Conservation (phyloP, 495 filamentous ascomycete species). For the Hypoxylon fuscum region DNA sequence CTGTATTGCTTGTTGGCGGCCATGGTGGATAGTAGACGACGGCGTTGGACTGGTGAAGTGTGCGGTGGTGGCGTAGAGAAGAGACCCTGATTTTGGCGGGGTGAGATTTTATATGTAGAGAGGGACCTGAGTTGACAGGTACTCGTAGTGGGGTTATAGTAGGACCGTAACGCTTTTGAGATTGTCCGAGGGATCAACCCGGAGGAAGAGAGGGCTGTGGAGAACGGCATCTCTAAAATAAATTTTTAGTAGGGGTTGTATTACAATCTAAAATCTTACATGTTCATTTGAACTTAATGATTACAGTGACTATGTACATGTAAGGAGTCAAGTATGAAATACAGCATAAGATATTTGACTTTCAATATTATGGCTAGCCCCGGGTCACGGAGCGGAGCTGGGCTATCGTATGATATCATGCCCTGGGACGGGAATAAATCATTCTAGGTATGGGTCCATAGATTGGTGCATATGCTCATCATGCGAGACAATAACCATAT, state of each 20-base stretch:
- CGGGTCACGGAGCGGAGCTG: slow-evolving; percentile 10
- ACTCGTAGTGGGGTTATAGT: slow-evolving; percentile 33
- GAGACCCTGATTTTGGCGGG: slow-evolving; percentile 35
- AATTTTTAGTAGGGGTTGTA: background rate
- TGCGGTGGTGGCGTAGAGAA: slow-evolving; percentile 19
- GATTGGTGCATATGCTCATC: too few relatives aligned
- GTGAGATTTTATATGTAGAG: slow-evolving; percentile 38
- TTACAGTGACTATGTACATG: too few relatives aligned
- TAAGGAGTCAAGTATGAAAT: too few relatives aligned
- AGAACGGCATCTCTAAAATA: slow-evolving; percentile 27
- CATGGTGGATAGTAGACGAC: slow-evolving; percentile 62
- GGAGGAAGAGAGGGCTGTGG: slow-evolving; percentile 25
- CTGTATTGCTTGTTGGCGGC: slow-evolving; percentile 76
- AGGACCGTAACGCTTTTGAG: slow-evolving; percentile 33
- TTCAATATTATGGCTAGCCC: too few relatives aligned
- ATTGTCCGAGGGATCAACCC: slow-evolving; percentile 41
- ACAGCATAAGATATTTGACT: too few relatives aligned
- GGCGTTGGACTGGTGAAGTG: slow-evolving; percentile 5
- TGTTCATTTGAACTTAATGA: too few relatives aligned
- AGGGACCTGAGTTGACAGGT: slow-evolving; percentile 2
- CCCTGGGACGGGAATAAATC: slow-evolving; percentile 2
- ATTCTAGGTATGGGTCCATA: slow-evolving; percentile 17
- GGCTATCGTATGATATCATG: slow-evolving; percentile 39
- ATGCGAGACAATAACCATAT: too few relatives aligned
- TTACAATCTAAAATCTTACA: slow-evolving; percentile 12